Percentiles rank a stretch among this genome's conserved stretches.
Evolutionary conservation across 2,329 filamentous ascomycete genomes (phyloP).

Genomic region (Exserohilum rostratum): DNA sequence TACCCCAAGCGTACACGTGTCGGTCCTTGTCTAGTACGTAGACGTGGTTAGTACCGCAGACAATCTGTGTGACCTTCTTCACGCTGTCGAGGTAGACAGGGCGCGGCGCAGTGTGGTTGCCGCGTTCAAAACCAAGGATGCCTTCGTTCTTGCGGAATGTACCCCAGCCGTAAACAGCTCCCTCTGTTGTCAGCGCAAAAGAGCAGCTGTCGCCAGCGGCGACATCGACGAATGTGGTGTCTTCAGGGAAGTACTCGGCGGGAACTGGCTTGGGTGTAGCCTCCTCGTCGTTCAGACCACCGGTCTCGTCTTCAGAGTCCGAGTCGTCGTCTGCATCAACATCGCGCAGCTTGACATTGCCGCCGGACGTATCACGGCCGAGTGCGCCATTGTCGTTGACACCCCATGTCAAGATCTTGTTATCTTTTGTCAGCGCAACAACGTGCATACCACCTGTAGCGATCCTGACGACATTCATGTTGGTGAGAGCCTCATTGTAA

Average conservation of each 20-base stretch:
- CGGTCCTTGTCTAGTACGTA: conserved; percentile 70
- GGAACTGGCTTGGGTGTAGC: conserved; percentile 68
- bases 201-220: conserved; percentile 76
- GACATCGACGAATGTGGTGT: conserved; percentile 69
- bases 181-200: conserved; percentile 76
- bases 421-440: conserved; percentile 76
- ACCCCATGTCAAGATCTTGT: conserved; percentile 84
- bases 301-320: conserved; percentile 60
- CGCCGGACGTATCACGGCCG: conserved; percentile 72
- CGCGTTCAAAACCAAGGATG: conserved; percentile 67
- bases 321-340: conserved; percentile 58
- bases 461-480: conserved; percentile 73
- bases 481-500: conserved; percentile 65
- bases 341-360: conserved; percentile 64
- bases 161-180: conserved; percentile 81
- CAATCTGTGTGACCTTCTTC: conserved; percentile 68
- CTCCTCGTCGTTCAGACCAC: conserved; percentile 74
- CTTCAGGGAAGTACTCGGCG: conserved; percentile 62
- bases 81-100: conserved; percentile 65
- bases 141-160: conserved; percentile 76
- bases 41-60: conserved; percentile 73
- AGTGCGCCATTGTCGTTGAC: conserved; percentile 86
- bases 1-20: conserved; percentile 73
- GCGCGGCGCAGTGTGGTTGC: conserved; percentile 46
- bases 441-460: conserved; percentile 84